These are phyloP conservation scores for Alternaria viburni DNA, from an alignment of 2,329 filamentous ascomycete genomes.

Conservation along the genomic window DNA sequence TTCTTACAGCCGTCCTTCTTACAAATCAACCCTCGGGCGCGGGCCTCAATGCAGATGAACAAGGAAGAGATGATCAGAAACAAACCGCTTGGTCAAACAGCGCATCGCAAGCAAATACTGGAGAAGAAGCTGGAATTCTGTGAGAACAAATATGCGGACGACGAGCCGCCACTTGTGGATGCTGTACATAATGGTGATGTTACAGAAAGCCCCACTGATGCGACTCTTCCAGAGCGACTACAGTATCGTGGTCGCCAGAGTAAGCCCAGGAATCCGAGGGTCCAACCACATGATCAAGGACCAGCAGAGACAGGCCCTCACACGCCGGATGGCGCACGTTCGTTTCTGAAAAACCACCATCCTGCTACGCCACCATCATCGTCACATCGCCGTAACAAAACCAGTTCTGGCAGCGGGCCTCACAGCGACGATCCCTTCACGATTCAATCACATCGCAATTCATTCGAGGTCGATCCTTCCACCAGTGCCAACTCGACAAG, in stretches of 20 bases:
- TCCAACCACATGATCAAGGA: background rate
- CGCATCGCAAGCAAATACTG: background rate
- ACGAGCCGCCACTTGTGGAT: background rate
- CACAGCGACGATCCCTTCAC: too few relatives aligned
- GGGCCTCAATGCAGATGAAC: background rate
- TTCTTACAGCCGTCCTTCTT: too few relatives aligned
- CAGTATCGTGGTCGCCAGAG: background rate
- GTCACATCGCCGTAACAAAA: background rate
- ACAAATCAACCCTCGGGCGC: background rate
- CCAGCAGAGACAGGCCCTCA: background rate
- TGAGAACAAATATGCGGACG: too few relatives aligned
- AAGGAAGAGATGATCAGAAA: slow-evolving; percentile 1
- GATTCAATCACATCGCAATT: background rate
- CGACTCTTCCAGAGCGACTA: too few relatives aligned
- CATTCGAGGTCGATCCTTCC: background rate
- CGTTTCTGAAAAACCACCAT: accelerated
- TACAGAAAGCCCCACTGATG: background rate
- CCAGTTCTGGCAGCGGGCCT: too few relatives aligned
- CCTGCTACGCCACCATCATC: background rate
- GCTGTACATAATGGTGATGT: background rate
- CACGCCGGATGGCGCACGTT: background rate
- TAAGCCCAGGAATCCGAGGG: background rate
- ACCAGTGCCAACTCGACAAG: background rate
- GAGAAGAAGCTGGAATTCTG: background rate
- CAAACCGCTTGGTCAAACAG: background rate